These are phyloP conservation scores for Stevia rebaudiana DNA, from an alignment of 140 eudicot genomes.

Conservation along the genomic window DNA sequence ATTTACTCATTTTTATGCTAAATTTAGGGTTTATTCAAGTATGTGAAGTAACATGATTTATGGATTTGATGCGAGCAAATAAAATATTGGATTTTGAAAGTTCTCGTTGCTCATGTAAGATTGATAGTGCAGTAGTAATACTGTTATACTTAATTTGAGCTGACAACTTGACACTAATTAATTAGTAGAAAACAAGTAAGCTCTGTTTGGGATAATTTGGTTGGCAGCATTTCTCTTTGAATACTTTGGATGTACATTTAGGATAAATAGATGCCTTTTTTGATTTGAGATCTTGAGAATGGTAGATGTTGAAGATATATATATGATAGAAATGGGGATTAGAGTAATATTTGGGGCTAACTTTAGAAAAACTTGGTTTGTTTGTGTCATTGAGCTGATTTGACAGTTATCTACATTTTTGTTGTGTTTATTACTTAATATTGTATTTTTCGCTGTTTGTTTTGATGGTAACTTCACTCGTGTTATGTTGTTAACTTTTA, in stretches of 20 bases:
- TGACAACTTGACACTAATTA: too few relatives aligned
- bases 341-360: background rate
- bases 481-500: background rate
- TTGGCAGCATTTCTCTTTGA: background rate
- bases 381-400: too few relatives aligned
- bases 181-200: too few relatives aligned
- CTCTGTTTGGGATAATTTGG: background rate
- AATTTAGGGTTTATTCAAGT: background rate
- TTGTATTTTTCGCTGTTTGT: background rate
- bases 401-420: background rate
- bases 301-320: background rate
- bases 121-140: conserved; percentile 7
- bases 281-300: background rate
- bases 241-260: background rate
- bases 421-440: too few relatives aligned
- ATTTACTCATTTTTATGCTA: background rate
- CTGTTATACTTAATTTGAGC: background rate
- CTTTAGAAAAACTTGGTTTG: background rate
- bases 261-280: background rate
- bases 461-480: background rate
- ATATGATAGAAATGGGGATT: background rate
- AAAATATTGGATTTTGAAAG: background rate
- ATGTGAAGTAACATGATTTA: conserved; percentile 4
- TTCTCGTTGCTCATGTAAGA: background rate
- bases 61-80: background rate